Percentiles rank a stretch among this genome's conserved stretches.
These are phyloP conservation scores for Pseudogymnoascus sp. DNA, from an alignment of 2,329 filamentous ascomycete species.

Conservation along the genomic window DNA sequence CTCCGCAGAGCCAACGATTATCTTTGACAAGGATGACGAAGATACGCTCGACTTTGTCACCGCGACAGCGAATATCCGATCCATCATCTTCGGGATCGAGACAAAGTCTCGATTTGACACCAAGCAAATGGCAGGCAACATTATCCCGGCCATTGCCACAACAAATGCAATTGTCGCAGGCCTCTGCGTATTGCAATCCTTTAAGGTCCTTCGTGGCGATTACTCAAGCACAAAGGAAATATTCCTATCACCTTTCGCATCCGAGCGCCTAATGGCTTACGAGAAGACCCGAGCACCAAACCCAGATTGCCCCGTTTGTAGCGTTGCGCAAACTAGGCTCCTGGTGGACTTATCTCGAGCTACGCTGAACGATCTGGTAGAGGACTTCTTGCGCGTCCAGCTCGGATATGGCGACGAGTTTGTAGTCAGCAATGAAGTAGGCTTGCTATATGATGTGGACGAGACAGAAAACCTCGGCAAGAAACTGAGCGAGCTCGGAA, in stretches of 20 bases:
- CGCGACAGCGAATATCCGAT: conserved; percentile 82
- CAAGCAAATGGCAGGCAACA: conserved; percentile 99
- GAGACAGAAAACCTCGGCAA: conserved; percentile 79
- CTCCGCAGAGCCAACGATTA: conserved; percentile 58
- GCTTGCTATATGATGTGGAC: conserved; percentile 83
- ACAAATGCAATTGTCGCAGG: conserved; percentile 95
- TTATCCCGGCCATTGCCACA: conserved; percentile 95
- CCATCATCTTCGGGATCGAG: conserved; percentile 82
- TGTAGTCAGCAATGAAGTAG: conserved; percentile 64
- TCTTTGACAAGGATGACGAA: conserved; percentile 93
- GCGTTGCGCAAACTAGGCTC: conserved; percentile 61
- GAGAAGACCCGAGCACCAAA: conserved; percentile 60
- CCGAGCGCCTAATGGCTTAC: conserved; percentile 51
- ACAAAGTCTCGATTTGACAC: conserved; percentile 88
- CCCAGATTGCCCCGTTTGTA: conserved; percentile 75
- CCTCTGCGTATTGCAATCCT: conserved; percentile 83
- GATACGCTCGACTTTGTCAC: conserved; percentile 94
- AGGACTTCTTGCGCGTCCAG: conserved; percentile 61
- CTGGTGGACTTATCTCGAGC: conserved; percentile 63
- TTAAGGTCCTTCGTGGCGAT: conserved; percentile 76
- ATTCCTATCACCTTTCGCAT: conserved; percentile 66
- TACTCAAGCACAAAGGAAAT: conserved; percentile 70
- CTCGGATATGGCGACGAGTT: conserved; percentile 78
- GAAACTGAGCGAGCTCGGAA: conserved; percentile 70
- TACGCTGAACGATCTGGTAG: conserved; percentile 72